Evolutionary conservation across 768 basidiomycete species (phyloP).

Genomic region (Boletus bicolor): DNA sequence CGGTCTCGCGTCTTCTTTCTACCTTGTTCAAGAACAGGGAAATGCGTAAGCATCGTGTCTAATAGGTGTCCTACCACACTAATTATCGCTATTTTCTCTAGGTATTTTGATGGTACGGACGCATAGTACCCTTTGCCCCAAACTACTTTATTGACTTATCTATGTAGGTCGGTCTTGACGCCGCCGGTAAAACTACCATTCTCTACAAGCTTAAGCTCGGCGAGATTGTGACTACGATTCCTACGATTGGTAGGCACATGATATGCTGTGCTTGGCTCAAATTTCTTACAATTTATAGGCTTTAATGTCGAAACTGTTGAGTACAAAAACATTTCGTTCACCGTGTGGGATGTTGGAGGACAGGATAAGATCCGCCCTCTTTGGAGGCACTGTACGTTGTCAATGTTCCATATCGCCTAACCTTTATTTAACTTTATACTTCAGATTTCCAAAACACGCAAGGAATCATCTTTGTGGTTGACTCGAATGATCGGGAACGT

Average conservation of each 20-base stretch:
- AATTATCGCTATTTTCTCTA: slow-evolving; percentile 37
- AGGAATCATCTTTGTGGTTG: slow-evolving; percentile 99
- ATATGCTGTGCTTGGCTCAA: background rate
- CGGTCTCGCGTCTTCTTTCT: slow-evolving; percentile 69
- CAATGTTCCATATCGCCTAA: slow-evolving; percentile 1
- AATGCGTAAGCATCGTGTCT: slow-evolving; percentile 76
- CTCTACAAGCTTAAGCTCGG: slow-evolving; percentile 99
- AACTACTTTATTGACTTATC: slow-evolving; percentile 7
- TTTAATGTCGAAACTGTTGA: slow-evolving; percentile 99
- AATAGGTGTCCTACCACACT: slow-evolving; percentile 16
- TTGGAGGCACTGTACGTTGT: slow-evolving; percentile 96
- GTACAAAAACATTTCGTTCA: slow-evolving; percentile 99
- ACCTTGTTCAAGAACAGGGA: slow-evolving; percentile 98
- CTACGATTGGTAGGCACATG: slow-evolving; percentile 85
- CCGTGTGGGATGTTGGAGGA: slow-evolving; percentile 99
- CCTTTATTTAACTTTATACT: slow-evolving; percentile 11
- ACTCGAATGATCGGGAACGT: slow-evolving; percentile 99
- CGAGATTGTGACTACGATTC: slow-evolving; percentile 99
- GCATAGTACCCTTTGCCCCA: slow-evolving; percentile 19
- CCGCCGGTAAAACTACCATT: slow-evolving; percentile 98
- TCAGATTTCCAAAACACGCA: slow-evolving; percentile 99
- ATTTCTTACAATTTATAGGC: slow-evolving; percentile 48
- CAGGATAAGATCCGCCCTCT: slow-evolving; percentile 99
- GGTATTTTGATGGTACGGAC: slow-evolving; percentile 90
- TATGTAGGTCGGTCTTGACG: slow-evolving; percentile 92